Evolutionary conservation across 352 stramenopile species (phyloP), one percentile per base, ranked within the genome.

Genomic region (Phytophthora ramorum): DNA sequence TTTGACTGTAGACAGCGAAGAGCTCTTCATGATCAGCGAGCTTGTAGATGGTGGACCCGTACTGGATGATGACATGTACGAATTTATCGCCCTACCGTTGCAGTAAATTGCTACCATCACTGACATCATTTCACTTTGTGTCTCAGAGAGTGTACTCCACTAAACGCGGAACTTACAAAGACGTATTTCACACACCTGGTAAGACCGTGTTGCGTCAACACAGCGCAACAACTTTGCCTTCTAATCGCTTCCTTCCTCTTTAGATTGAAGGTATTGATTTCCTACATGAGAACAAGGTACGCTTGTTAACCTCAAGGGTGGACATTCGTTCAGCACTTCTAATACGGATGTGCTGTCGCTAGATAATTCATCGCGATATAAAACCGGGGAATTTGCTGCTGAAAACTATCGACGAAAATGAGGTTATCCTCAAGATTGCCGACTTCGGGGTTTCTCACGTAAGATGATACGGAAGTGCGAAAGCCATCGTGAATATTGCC

Each of bases 1-100:
- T 30, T 57, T 14, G 9, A 2, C 16, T 66, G 32, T 58, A 95
- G 87, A 91, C 10, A 89, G 80, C 54, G 73, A 92, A 14, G 79
- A 91, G 64, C 52, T 95, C 58, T 95, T 89, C 66, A 92, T 95
- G 85, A 87, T 95, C 26, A 93, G 85, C 47, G 87, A 95, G 63
- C 60, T 95, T 14, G 74, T 93, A 7, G 87, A 93, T 47, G 84
- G 86, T 8, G 85, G 85, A 0, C 62, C 81, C 1, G 81, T 95
- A 37, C 56, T 94, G 8, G 82, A 92, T 28, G 83, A 77, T 48
- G 83, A 92, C 22, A 78, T 60, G 85, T 94, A 69, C 37, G 55
- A 38, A 37, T 5, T 2, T 20, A 1, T n/a, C 22, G 3, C 17
- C 13, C 22, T 48, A 8, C 5, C 10, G 7, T 40, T 44, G 12